These are phyloP conservation scores for Phoma sp. DNA, from an alignment of 2,329 filamentous ascomycete genomes.

Conservation along the genomic window DNA sequence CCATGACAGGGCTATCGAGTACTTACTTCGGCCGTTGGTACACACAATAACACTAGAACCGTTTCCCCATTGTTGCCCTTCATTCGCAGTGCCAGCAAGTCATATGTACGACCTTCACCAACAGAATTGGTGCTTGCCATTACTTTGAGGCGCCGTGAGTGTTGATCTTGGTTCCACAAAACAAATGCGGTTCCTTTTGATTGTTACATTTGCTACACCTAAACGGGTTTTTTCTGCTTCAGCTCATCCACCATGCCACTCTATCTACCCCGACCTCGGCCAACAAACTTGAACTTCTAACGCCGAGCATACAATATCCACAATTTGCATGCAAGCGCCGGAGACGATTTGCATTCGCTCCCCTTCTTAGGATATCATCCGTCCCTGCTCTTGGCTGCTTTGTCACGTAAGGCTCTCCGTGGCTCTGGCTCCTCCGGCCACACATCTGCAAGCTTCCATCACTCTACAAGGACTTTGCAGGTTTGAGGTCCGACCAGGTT, in stretches of 20 bases:
- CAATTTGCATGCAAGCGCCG: conserved; percentile 2
- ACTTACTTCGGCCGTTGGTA: neutral
- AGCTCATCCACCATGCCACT: conserved; percentile 5
- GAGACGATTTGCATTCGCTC: neutral
- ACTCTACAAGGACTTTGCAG: neutral
- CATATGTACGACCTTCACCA: conserved; percentile 31
- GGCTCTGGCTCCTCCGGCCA: neutral
- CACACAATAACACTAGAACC: conserved; percentile 6
- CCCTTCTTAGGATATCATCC: neutral
- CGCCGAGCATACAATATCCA: conserved; percentile 1
- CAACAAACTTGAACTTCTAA: neutral
- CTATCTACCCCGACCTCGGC: conserved; percentile 8
- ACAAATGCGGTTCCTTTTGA: conserved; percentile 35
- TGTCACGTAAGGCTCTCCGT: neutral
- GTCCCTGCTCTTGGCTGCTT: conserved; percentile 7
- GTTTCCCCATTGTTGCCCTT: conserved; percentile 2
- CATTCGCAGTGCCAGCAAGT: conserved; percentile 18
- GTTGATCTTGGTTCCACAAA: conserved; percentile 33
- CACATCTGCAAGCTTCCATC: neutral
- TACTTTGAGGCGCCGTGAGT: conserved; percentile 27
- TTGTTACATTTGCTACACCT: conserved; percentile 47
- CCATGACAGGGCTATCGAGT: neutral
- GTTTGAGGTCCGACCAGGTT: neutral
- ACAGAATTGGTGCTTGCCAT: conserved; percentile 24
- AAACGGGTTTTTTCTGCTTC: conserved; percentile 36